Evolutionary conservation across 192 early-diverging fungal genomes (phyloP).

Genomic region (Kappamyces sp.): DNA sequence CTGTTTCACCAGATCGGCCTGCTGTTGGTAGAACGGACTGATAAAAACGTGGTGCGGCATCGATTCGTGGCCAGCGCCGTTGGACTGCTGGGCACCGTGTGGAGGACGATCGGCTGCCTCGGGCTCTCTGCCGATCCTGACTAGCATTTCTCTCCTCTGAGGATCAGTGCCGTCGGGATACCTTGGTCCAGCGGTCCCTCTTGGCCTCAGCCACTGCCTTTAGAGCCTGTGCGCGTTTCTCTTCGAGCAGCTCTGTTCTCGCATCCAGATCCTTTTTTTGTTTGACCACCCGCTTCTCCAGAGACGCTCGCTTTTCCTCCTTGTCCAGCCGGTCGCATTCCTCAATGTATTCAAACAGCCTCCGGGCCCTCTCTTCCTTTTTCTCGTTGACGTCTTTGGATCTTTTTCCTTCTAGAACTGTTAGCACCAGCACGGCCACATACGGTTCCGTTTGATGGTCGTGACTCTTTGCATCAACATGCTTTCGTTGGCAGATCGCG

Average conservation of each 20-base stretch:
- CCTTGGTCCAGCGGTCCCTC: too few species aligned
- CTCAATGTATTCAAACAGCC: slow-evolving; percentile 14
- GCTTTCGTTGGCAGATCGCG: too few species aligned
- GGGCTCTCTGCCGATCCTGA: background rate
- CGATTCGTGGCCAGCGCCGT: background rate
- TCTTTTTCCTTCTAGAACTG: too few species aligned
- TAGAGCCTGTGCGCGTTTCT: background rate
- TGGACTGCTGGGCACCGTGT: background rate
- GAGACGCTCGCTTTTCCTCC: background rate
- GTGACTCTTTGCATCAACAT: too few species aligned
- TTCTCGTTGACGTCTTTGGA: slow-evolving; percentile 12
- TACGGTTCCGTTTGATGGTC: too few species aligned
- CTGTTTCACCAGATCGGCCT: background rate
- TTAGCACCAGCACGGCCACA: too few species aligned
- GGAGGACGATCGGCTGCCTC: background rate
- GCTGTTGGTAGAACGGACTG: background rate
- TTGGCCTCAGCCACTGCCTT: background rate
- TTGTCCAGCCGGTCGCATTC: slow-evolving; percentile 11
- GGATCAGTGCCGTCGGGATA: too few species aligned
- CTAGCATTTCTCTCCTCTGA: background rate
- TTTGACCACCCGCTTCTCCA: background rate
- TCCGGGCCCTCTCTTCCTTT: slow-evolving; percentile 13
- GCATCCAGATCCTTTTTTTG: slow-evolving; percentile 7
- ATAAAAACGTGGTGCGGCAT: background rate
- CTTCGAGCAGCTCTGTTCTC: background rate